Percentiles rank a stretch among this genome's conserved stretches.
Conservation (phyloP, 306 rosid genomes). For the Trifolium dubium region DNA sequence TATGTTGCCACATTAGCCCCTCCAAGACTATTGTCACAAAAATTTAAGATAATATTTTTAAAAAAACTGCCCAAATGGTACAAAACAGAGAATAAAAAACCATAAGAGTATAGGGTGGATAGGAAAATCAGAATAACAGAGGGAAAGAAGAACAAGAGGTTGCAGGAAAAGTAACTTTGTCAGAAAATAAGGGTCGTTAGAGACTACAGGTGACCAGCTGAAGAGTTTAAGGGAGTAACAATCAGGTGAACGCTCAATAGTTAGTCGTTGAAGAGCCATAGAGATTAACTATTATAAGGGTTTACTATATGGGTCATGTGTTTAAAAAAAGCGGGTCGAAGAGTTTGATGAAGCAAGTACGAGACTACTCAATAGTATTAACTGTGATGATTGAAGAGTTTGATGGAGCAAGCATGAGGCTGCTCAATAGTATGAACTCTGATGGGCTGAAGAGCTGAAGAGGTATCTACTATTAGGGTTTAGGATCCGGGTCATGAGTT, state of each 20-base stretch:
- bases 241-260: background rate
- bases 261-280: background rate
- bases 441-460: background rate
- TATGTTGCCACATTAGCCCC: background rate
- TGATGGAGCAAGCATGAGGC: background rate
- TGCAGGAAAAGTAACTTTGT: background rate
- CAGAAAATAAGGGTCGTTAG: background rate
- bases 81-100: background rate
- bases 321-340: background rate
- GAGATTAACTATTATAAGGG: background rate
- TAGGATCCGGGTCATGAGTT: background rate
- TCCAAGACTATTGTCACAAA: background rate
- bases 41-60: background rate
- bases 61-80: background rate
- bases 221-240: background rate
- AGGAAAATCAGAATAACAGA: background rate
- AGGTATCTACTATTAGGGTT: background rate
- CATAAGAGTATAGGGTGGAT: constrained; percentile 1
- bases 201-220: background rate
- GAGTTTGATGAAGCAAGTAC: background rate
- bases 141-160: background rate
- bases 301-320: background rate
- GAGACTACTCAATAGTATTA: background rate
- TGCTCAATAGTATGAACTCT: background rate
- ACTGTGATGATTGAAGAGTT: background rate